Base-by-base conservation (phyloP, 108 stramenopile genomes). In the Cylindrotheca closterium region DNA sequence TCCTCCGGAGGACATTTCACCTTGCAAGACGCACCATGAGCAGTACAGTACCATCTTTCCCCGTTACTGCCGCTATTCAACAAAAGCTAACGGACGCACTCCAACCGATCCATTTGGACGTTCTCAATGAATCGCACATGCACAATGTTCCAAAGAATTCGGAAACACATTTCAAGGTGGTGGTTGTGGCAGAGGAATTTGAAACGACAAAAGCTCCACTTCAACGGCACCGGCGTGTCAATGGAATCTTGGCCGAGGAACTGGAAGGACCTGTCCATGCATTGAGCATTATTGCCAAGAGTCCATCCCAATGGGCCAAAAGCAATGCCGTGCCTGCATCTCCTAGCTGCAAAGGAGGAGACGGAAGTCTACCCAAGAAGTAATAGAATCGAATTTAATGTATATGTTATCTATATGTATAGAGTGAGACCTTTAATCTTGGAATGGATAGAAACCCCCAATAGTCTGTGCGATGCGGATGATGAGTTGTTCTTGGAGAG, bases 151-250 rank as follows among this genome's bases (percentile, higher is more conserved):
- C 94, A 2, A 60, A 58, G 10, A 71, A 84, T 54, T 89, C 94
- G 19, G 96, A 98, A 78, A 96, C 95, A 1, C 98, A 98, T 70
- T 98, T 98, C 75, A 96, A 98, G 75, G 94, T 95, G 7, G 75
- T 96, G 24, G 84, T 98, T 5, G 87, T 96, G 1, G 85, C 91
- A 8, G 60, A 63, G 1, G 58, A 71, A 46, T 96, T 98, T 68
- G 70, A 87, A n/a, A 80, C 79, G 24, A 53, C 86, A 12, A 71
- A 75, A 45, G 74, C 81, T 0, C 78, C 71, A 17, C 49, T 92
- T 24, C 75, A 89, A 42, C 78, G 96, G 52, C 96, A 97, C 70
- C 90, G 96, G 18, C 47, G 87, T 42, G 85, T 98, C 19, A 95
- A 98, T 60, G 77, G 52, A 1, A 63, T 68, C 3, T 71, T 97